These are phyloP conservation scores for Peronospora destructor DNA, from an alignment of 352 stramenopile species.

Conservation along the genomic window DNA sequence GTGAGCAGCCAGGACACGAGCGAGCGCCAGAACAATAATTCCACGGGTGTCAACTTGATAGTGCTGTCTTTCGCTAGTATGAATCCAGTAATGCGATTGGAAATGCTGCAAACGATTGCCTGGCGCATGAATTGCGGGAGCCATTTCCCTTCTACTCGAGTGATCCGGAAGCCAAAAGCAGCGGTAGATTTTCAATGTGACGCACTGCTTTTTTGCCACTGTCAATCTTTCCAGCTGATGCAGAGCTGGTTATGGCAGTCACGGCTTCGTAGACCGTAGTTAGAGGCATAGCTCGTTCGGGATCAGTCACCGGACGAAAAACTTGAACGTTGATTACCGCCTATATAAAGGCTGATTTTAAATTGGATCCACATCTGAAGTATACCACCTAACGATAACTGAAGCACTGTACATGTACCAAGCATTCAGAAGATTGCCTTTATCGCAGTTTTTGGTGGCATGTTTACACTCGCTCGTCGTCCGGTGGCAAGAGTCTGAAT, in stretches of 20 bases:
- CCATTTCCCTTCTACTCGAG: constrained; percentile 24
- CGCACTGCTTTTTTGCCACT: constrained; percentile 33
- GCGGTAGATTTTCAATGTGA: constrained; percentile 37
- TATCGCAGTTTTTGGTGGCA: constrained; percentile 2
- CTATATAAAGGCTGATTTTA: constrained; percentile 8
- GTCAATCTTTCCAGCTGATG: constrained; percentile 20
- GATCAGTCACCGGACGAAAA: no score
- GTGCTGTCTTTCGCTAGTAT: constrained; percentile 46
- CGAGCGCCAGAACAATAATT: constrained; percentile 64
- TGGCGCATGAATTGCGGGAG: constrained; percentile 29
- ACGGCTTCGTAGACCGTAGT: constrained; percentile 28
- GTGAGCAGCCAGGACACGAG: constrained; percentile 48
- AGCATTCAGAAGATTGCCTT: no score
- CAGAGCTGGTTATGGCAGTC: constrained; percentile 19
- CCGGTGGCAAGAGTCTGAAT: constrained; percentile 15
- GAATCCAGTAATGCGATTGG: constrained; percentile 28
- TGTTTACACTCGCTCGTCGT: constrained; percentile 1
- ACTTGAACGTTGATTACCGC: no score
- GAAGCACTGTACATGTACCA: no score
- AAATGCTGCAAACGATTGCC: constrained; percentile 21
- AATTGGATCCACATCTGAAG: constrained; percentile 12
- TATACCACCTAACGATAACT: background rate
- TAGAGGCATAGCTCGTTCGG: constrained; percentile 16
- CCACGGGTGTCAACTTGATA: constrained; percentile 46
- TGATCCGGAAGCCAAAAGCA: constrained; percentile 30